Base-by-base conservation (phyloP, 257 asterid genomes). In the Ajuga chamaepitys region DNA sequence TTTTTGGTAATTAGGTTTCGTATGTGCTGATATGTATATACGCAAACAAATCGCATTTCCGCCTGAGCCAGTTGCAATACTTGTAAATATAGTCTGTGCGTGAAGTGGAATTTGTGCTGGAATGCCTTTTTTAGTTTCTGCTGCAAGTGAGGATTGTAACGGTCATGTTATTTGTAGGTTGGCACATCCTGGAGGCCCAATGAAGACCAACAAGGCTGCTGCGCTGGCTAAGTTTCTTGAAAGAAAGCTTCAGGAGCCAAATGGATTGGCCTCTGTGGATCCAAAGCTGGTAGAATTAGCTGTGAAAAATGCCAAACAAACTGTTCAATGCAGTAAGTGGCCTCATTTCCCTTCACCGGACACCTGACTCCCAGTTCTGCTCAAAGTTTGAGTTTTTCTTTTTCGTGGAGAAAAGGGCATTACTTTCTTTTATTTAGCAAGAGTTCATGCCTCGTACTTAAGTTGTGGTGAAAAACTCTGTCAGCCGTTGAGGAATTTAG, bases 201-300 rank as follows among this genome's bases (percentile, higher is more conserved):
- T 93, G 80, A 93, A 86, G 88, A 93, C 98, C 6, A 93, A 93
- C 68, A 93, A 93, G 80, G 97, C 98, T 0, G 98, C 94, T 9
- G 98, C 98, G 41, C 81, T 93, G 83, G 96, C 97, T 5, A 93
- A 89, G 72, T 93, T 89, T 67, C 86, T 93, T 24, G 86, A 87
- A 70, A 80, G 98, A 68, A 93, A 89, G 77, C 86, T 85, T 73
- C 94, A 89, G 80, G 91, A 84, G 11, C 95, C 97, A 1, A 75
- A 81, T 77, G 91, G 95, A 30, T 74, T 92, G 86, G 81, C 95
- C 48, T 82, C 96, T 10, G 72, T 93, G 38, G 86, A 93, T 69
- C 95, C 95, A 4, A 80, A 62, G 68, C 91, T 87, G 1, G 86
- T 93, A 54, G 95, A 93, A 66, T 60, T 87, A 64, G 98, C 97